These are phyloP conservation scores for Corymbia calophylla DNA, from an alignment of 441 rosid genomes.

Conservation along the genomic window DNA sequence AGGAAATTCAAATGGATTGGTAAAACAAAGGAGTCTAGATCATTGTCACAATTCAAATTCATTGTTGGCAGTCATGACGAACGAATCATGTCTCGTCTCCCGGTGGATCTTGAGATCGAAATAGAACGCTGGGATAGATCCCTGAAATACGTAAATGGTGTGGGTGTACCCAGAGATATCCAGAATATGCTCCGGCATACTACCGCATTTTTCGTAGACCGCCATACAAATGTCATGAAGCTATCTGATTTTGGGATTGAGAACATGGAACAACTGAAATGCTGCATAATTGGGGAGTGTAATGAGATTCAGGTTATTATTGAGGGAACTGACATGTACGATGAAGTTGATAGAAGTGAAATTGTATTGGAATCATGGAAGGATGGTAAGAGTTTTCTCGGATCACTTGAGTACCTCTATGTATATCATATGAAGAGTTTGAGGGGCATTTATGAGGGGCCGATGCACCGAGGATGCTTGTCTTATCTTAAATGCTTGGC, in stretches of 20 bases:
- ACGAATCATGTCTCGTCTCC: slow-evolving; percentile 10
- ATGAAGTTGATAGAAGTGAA: background rate
- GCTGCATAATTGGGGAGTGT: background rate
- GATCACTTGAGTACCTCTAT: background rate
- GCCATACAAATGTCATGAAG: background rate
- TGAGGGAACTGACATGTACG: background rate
- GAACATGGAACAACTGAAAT: background rate
- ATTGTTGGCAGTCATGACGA: slow-evolving; percentile 2
- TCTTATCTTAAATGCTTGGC: background rate
- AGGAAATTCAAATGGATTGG: background rate
- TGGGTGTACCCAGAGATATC: background rate
- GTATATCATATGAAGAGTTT: background rate
- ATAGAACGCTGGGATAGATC: background rate
- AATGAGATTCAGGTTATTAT: background rate
- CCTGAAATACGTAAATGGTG: slow-evolving; percentile 13
- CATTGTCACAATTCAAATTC: background rate
- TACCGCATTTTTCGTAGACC: slow-evolving; percentile 1
- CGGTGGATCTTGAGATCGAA: background rate
- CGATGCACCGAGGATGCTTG: background rate
- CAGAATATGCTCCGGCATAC: background rate
- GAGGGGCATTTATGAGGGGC: background rate
- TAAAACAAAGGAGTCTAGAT: background rate
- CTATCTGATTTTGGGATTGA: background rate
- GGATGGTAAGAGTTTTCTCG: background rate
- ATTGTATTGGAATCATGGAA: background rate